Conservation (phyloP, 306 rosid genomes). For the Cucurbita maxima region DNA sequence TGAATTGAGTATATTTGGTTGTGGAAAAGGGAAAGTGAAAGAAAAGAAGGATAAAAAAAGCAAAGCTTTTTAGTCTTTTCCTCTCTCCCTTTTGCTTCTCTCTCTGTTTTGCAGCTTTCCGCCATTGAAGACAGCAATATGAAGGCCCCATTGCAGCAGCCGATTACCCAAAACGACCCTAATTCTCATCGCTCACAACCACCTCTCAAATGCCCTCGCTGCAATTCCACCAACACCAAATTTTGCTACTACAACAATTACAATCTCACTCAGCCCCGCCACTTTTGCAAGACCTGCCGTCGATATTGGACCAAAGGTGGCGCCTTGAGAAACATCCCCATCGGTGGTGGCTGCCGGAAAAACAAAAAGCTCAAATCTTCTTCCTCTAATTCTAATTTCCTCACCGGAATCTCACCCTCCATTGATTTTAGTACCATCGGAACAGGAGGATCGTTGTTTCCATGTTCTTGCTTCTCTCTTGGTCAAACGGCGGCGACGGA, state of each 20-base stretch:
- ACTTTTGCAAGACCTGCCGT: conserved; percentile 91
- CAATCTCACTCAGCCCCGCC: conserved; percentile 85
- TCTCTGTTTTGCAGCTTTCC: no score
- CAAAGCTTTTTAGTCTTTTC: background rate
- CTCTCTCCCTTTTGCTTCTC: background rate
- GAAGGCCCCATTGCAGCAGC: no score
- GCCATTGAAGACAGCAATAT: no score
- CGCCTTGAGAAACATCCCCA: conserved; percentile 74
- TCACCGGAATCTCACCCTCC: conserved; percentile 27
- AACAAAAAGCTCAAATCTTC: conserved; percentile 57
- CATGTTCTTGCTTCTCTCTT: no score
- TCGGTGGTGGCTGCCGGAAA: conserved; percentile 92
- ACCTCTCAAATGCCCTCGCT: conserved; percentile 39
- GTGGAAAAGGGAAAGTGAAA: conserved; percentile 36
- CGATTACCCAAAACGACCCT: no score
- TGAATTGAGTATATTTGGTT: conserved; percentile 52
- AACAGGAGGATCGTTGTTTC: background rate
- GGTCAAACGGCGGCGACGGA: no score
- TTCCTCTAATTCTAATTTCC: conserved; percentile 6
- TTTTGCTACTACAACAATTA: conserved; percentile 98
- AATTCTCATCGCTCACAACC: no score
- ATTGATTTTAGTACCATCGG: conserved; percentile 46
- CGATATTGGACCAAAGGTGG: conserved; percentile 98
- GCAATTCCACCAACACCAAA: conserved; percentile 87
- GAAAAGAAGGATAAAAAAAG: no score